A percentile compares a stretch with the other conserved stretches of the same genome.
Evolutionary conservation across 169 alveolate genomes (phyloP).

Genomic region (Plasmodium billcollinsi): DNA sequence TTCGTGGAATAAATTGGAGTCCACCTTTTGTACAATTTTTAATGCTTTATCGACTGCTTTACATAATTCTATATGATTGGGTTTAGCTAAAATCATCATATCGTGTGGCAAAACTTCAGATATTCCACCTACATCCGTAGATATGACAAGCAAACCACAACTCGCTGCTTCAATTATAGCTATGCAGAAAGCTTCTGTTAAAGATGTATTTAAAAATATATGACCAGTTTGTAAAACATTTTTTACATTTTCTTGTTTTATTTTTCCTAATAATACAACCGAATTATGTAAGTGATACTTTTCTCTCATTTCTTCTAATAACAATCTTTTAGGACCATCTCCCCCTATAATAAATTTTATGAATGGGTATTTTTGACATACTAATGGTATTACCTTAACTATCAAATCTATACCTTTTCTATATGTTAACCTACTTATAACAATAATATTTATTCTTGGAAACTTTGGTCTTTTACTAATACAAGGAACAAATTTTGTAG

Average conservation of each 20-base stretch:
- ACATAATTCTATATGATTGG: slow-evolving; percentile 79
- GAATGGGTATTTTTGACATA: slow-evolving; percentile 94
- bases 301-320: slow-evolving; percentile 95
- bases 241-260: slow-evolving; percentile 95
- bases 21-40: slow-evolving; percentile 66
- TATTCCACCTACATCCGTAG: slow-evolving; percentile 99
- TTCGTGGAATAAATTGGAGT: slow-evolving; percentile 73
- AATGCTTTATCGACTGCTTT: slow-evolving; percentile 84
- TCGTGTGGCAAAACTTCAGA: slow-evolving; percentile 92
- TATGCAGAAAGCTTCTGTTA: slow-evolving; percentile 99
- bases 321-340: slow-evolving; percentile 96
- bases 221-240: slow-evolving; percentile 96
- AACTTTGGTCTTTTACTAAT: slow-evolving; percentile 84
- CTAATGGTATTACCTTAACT: slow-evolving; percentile 96
- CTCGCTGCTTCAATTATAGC: slow-evolving; percentile 99
- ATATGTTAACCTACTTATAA: slow-evolving; percentile 96
- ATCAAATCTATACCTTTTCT: slow-evolving; percentile 98
- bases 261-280: slow-evolving; percentile 93
- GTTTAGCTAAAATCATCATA: slow-evolving; percentile 84
- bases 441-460: slow-evolving; percentile 93
- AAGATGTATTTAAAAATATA: slow-evolving; percentile 97
- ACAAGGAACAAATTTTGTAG: slow-evolving; percentile 84
- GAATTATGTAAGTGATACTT: slow-evolving; percentile 93
- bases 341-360: slow-evolving; percentile 94
- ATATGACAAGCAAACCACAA: slow-evolving; percentile 97